Evolutionary conservation across 331 rosid genomes (phyloP).

Genomic region (Prunus yedoensis): DNA sequence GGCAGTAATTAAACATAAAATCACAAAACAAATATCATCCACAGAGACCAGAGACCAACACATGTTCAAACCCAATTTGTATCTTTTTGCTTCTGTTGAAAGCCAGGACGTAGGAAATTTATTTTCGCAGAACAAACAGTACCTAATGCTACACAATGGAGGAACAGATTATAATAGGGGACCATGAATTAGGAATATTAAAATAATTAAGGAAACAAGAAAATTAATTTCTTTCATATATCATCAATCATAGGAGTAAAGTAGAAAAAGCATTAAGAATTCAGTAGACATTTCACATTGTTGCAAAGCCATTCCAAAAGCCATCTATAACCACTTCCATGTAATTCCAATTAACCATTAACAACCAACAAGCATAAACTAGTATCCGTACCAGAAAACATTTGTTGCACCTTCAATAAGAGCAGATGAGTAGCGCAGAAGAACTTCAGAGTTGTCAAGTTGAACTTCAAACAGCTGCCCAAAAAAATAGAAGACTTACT

Average conservation of each 20-base stretch:
- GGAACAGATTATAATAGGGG: neutral
- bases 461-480: constrained; percentile 89
- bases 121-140: neutral
- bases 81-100: neutral
- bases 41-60: too few species aligned
- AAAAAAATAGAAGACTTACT: constrained; percentile 17
- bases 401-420: constrained; percentile 95
- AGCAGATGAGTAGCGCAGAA: constrained; percentile 95
- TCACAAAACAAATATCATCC: too few species aligned
- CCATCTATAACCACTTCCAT: neutral
- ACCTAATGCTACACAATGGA: neutral
- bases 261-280: neutral
- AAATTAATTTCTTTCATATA: neutral
- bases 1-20: neutral
- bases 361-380: neutral
- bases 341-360: constrained; percentile 3
- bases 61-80: too few species aligned
- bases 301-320: neutral
- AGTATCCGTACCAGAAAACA: constrained; percentile 81
- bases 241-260: neutral
- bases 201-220: neutral
- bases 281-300: neutral
- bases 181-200: too few species aligned
- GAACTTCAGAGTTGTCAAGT: constrained; percentile 78
- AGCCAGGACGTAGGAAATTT: neutral